These are phyloP conservation scores for Prototheca wickerhamii DNA, from an alignment of 163 green algal genomes.

Conservation along the genomic window DNA sequence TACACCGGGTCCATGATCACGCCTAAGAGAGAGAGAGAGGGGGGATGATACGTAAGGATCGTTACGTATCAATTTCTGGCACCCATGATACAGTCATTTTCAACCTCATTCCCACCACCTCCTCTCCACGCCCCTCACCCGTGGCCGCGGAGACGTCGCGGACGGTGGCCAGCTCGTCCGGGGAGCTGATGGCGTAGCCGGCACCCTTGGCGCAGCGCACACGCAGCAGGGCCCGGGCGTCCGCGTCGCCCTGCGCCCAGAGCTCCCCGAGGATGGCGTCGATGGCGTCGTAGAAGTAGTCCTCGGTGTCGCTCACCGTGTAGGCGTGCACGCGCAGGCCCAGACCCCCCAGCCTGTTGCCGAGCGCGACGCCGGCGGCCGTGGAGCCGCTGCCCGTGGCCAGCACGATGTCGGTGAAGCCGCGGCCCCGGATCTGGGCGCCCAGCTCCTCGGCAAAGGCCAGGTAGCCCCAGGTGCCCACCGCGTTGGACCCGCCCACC, in stretches of 20 bases:
- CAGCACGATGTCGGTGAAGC: conserved; percentile 77
- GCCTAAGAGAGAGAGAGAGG: conserved; percentile 12
- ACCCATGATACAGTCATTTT: no score
- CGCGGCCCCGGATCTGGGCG: conserved; percentile 35
- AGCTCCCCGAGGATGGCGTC: conserved; percentile 49
- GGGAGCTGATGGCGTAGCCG: conserved; percentile 80
- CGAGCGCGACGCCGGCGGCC: conserved; percentile 71
- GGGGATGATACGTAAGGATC: neutral
- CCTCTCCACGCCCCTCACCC: conserved; percentile 38
- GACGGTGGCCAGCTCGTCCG: conserved; percentile 66
- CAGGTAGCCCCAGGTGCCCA: conserved; percentile 85
- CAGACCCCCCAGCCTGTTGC: conserved; percentile 41
- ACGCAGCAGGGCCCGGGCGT: conserved; percentile 12
- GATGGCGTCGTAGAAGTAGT: conserved; percentile 84
- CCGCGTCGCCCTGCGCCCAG: conserved; percentile 32
- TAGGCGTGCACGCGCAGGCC: conserved; percentile 34
- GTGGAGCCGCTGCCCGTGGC: conserved; percentile 78
- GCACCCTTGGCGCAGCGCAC: conserved; percentile 67
- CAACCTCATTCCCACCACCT: no score
- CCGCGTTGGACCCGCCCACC: conserved; percentile 72
- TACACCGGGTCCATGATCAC: conserved; percentile 89
- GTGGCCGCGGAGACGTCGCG: conserved; percentile 53
- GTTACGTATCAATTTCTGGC: no score
- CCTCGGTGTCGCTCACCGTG: conserved; percentile 72
- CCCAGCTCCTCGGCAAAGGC: conserved; percentile 70